Base-by-base conservation (phyloP, 2,329 filamentous ascomycete species). In the Sclerotinia subarctica region DNA sequence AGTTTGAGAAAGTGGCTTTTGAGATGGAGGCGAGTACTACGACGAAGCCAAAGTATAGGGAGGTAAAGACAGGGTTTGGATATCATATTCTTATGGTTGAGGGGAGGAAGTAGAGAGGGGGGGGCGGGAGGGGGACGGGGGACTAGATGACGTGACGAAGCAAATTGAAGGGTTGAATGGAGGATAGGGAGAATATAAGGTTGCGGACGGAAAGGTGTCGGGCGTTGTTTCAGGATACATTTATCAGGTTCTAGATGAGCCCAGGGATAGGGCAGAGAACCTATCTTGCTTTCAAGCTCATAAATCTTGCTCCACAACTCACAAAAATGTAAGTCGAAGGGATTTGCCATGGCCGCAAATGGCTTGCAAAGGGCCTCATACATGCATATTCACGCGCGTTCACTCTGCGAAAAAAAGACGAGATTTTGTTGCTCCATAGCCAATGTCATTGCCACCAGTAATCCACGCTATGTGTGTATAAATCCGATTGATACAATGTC, bases 21-120 rank as follows among this genome's bases (percentile, higher is more conserved):
- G 85, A 83, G 35, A 81, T 94, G 47, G 86, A 90, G 73, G 80
- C 85, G 1, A 92, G 89, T 75, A 88, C 87, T 11, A 88, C 87
- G 17, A 81, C 77, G 17, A 88, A 80, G 69, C 89, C 90, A 1
- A 89, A 88, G 75, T 84, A 85, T 75, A 90, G 82, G 1, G 89
- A 93, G 80, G 88, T 84, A 29, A 93, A 91, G 82, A 93, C 91
- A 1, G 83, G 81, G 0, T 89, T 91, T 79, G 91, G 91, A 0
- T 93, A 93, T 81, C 91, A 94, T 78, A 87, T 94, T 71, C 86
- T 94, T 72, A 92, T 93, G 88, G 90, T 93, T 13, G 77, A 78
- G 47, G 77, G 76, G 21, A 73, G 77, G 49, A 78, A 78, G 68
- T 78, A 65, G 73, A n/a, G n/a, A n/a, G n/a, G n/a, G n/a, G n/a